Evolutionary conservation across 2,329 filamentous ascomycete genomes (phyloP).

Genomic region (Pseudogymnoascus pannorum): DNA sequence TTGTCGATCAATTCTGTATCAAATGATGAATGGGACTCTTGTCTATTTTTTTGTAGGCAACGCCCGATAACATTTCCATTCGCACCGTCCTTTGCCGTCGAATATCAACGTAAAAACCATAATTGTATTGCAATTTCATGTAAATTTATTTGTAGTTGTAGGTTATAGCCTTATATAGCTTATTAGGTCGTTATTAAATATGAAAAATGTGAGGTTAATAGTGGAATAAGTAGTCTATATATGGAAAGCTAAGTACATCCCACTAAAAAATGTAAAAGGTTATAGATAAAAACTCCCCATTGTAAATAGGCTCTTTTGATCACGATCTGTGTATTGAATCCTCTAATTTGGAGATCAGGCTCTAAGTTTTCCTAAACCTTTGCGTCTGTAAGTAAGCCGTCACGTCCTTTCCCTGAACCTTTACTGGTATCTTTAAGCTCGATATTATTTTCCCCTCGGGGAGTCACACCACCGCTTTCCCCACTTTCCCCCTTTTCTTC

Average conservation of each 20-base stretch:
- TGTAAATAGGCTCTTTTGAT: neutral
- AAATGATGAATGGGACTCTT: neutral
- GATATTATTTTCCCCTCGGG: neutral
- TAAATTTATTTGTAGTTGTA: neutral
- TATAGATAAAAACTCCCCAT: neutral
- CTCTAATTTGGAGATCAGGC: neutral
- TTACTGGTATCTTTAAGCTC: neutral
- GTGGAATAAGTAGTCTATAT: neutral
- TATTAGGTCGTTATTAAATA: neutral
- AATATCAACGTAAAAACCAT: neutral
- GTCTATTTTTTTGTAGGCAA: neutral
- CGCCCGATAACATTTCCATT: neutral
- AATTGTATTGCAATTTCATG: neutral
- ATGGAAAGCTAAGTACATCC: neutral
- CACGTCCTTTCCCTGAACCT: neutral
- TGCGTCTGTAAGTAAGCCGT: neutral
- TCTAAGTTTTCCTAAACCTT: neutral
- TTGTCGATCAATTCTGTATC: neutral
- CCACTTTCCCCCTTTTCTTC: constrained; percentile 19
- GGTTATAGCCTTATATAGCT: neutral
- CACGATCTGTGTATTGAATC: neutral
- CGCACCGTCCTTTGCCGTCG: neutral
- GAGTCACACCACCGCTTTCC: neutral
- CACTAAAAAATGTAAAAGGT: neutral
- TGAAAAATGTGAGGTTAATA: neutral